Evolutionary conservation across 2,329 filamentous ascomycete genomes (phyloP).

Genomic region (Xylariaceae sp.): DNA sequence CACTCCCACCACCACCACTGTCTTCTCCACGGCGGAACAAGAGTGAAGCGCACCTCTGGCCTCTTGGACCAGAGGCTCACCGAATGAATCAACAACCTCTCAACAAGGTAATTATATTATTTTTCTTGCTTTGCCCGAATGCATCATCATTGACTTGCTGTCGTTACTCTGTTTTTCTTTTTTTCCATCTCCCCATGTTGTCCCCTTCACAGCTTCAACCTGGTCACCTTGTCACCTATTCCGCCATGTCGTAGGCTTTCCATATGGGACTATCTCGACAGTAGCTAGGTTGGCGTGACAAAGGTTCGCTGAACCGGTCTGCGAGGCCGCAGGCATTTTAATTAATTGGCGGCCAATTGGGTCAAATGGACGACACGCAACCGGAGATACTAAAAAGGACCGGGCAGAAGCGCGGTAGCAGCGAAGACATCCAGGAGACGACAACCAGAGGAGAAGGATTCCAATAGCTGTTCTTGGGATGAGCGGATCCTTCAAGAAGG

Average conservation of each 20-base stretch:
- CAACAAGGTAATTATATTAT: conserved; percentile 50
- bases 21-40: conserved; percentile 37
- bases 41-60: conserved; percentile 44
- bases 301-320: conserved; percentile 37
- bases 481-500: conserved; percentile 6
- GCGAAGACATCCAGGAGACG: conserved; percentile 29
- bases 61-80: conserved; percentile 46
- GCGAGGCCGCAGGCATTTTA: conserved; percentile 35
- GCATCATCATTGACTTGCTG: neutral
- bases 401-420: conserved; percentile 33
- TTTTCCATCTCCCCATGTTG: neutral
- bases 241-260: conserved; percentile 15
- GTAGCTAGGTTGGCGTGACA: conserved; percentile 27
- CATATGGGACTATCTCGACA: conserved; percentile 22
- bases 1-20: conserved; percentile 26
- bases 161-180: neutral
- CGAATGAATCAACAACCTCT: conserved; percentile 56
- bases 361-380: conserved; percentile 34
- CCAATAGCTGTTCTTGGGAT: conserved; percentile 7
- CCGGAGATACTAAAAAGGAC: conserved; percentile 33
- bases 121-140: neutral
- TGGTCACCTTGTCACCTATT: neutral
- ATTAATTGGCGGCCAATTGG: conserved; percentile 41
- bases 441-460: conserved; percentile 24
- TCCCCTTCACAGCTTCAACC: conserved; percentile 7